These are phyloP conservation scores for Mycena galopus DNA, from an alignment of 768 basidiomycete species.

Conservation along the genomic window DNA sequence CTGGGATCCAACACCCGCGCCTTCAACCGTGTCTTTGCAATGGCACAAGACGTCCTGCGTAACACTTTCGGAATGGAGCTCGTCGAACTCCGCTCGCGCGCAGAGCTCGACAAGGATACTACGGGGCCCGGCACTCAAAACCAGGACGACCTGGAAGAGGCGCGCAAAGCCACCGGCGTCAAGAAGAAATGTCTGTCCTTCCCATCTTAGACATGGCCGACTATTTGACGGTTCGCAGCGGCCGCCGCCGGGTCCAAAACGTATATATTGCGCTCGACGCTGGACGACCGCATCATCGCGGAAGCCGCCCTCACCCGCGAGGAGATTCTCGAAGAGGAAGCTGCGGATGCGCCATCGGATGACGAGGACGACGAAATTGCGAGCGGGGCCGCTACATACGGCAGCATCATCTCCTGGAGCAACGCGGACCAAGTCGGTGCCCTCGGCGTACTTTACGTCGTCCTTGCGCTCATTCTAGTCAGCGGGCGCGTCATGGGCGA, in stretches of 20 bases:
- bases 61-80: conserved; percentile 88
- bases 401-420: conserved; percentile 83
- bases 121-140: conserved; percentile 47
- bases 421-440: conserved; percentile 73
- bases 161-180: conserved; percentile 63
- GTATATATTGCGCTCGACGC: conserved; percentile 85
- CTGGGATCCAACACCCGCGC: conserved; percentile 58
- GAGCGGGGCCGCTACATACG: conserved; percentile 59
- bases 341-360: conserved; percentile 61
- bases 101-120: conserved; percentile 62
- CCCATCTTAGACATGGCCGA: conserved; percentile 3
- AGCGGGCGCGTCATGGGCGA: conserved; percentile 82
- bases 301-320: conserved; percentile 69
- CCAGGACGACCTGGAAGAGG: conserved; percentile 61
- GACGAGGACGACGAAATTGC: conserved; percentile 62
- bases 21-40: conserved; percentile 74
- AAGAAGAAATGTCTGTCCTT: conserved; percentile 72
- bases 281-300: conserved; percentile 74
- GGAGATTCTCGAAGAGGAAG: conserved; percentile 63
- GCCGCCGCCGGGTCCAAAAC: conserved; percentile 75
- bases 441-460: conserved; percentile 82
- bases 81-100: conserved; percentile 78
- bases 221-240: conserved; percentile 48
- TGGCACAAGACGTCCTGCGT: conserved; percentile 74
- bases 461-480: conserved; percentile 88